These are phyloP conservation scores for Scheffersomyces illinoinensis DNA, from an alignment of 1,139 yeast species.

Conservation along the genomic window DNA sequence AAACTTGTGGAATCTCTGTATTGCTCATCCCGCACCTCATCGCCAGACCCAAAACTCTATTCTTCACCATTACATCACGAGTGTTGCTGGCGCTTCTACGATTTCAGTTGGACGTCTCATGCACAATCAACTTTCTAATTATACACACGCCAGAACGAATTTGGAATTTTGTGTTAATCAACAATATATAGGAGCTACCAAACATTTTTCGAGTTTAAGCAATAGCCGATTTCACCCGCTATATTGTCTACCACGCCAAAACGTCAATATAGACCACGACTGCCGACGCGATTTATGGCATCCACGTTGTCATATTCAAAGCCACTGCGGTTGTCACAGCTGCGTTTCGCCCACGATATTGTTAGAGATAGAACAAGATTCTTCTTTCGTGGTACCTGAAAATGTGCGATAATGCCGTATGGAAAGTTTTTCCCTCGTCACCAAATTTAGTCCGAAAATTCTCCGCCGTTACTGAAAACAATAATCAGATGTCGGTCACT, in stretches of 20 bases:
- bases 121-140: no score
- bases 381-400: neutral
- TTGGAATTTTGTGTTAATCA: neutral
- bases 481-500: neutral
- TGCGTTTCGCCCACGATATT: no score
- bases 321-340: neutral
- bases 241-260: neutral
- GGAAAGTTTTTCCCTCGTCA: neutral
- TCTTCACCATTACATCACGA: neutral
- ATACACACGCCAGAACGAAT: neutral
- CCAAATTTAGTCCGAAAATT: neutral
- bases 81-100: neutral
- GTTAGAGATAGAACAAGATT: neutral
- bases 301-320: neutral
- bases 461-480: neutral
- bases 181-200: neutral
- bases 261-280: neutral
- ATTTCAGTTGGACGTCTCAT: neutral
- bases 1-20: neutral
- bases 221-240: neutral
- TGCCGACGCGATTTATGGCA: neutral
- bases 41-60: neutral
- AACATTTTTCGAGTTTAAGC: neutral
- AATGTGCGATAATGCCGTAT: neutral
- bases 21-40: neutral